Base-by-base conservation (phyloP, 768 basidiomycete genomes). In the Chiua virens region DNA sequence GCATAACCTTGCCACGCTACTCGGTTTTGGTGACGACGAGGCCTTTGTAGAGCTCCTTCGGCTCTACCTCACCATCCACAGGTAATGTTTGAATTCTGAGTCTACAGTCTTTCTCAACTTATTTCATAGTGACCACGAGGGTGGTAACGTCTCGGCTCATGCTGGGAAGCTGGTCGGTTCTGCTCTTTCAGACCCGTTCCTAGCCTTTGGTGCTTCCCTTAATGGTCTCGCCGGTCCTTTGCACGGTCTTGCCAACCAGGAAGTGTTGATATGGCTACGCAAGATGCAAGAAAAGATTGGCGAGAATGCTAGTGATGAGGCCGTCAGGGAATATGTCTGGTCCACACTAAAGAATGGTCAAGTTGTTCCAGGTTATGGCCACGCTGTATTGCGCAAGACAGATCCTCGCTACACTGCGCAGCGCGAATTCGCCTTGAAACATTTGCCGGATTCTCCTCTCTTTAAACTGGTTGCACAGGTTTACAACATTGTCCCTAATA, bases 211-310 rank as follows among this genome's bases (percentile, higher is more conserved):
- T 52, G 96, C 96, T 42, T 89, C 94, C 28, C 77, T 98, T 54
- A 96, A 96, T 62, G 96, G 96, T 75, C 86, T 98, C 38, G 96
- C 96, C 42, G 96, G 96, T 27, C 96, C 96, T 36, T 85, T 98
- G 10, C 96, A 98, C 74, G 96, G 95, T 64, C 85, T 95, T 34
- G 92, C 93, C 36, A 96, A 98, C 79, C 96, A 98, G 75, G 96
- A 98, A 71, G 96, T 98, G 32, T 80, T 98, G 47, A 68, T 92
- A 65, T 98, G 95, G 94, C 76, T 97, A 52, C 85, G 84, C 70
- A 92, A 89, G 78, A 96, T 98, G 93, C 89, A 94, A 71, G 64
- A 78, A 47, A 81, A 87, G 74, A 85, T 98, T 55, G 96, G 96
- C 49, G 85, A 90, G 67, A 79, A 86, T 58, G 86, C 92, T 10